Percentiles rank a stretch among this genome's conserved stretches.
phyloP scores from a whole-genome alignment of 148 eudicot species.

The Spergularia marina region DNA sequence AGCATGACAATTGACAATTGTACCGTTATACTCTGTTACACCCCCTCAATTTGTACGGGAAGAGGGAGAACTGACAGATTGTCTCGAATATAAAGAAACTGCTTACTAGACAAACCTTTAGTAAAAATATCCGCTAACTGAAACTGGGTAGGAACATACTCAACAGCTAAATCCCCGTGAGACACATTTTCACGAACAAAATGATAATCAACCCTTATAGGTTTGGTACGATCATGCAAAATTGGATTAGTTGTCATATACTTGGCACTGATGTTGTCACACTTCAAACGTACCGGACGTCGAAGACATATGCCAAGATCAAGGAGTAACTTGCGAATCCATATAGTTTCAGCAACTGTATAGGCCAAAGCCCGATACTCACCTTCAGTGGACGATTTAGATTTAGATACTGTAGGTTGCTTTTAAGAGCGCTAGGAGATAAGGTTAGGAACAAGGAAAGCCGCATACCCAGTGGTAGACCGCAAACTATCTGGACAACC shows the following conservation, averaged over 20 bases:
- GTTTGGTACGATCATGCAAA: not conserved
- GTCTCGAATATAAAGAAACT: not conserved
- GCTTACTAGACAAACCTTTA: too few relatives aligned
- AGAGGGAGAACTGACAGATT: too few relatives aligned
- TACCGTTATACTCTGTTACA: too few relatives aligned
- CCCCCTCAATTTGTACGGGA: too few relatives aligned
- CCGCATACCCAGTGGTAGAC: not conserved
- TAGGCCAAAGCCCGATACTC: not conserved
- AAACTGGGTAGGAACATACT: too few relatives aligned
- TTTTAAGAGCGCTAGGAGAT: not conserved
- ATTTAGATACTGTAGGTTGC: not conserved
- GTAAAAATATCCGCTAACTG: too few relatives aligned
- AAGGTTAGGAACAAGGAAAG: not conserved
- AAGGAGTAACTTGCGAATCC: not conserved
- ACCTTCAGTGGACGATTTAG: not conserved
- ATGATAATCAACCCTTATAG: not conserved
- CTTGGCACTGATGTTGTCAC: not conserved
- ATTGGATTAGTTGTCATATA: not conserved
- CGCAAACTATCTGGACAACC: constrained; percentile 4
- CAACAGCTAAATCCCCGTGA: too few relatives aligned
- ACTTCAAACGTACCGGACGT: not conserved
- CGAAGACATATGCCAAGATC: not conserved
- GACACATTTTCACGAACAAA: too few relatives aligned
- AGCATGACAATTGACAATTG: too few relatives aligned
- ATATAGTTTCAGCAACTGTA: not conserved